Evolutionary conservation across 805 yeast genomes (phyloP), one percentile per base, ranked within the genome.

Genomic region (Peterozyma xylosa): DNA sequence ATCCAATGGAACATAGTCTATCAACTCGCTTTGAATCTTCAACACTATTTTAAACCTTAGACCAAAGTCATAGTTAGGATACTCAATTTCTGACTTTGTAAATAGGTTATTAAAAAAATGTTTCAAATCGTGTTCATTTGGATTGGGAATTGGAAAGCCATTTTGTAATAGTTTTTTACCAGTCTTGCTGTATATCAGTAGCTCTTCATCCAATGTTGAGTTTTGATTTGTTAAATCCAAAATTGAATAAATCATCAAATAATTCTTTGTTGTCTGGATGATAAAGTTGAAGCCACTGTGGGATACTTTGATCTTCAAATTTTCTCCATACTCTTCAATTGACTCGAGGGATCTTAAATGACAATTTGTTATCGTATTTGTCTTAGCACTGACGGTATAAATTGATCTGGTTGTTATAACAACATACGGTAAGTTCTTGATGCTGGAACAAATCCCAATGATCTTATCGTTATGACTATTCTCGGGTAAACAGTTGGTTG

Each of bases 311-410:
- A 76, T 53, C 18, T 59, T 53, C 21, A 52, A 38, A 54, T 79
- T 78, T 9, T 51, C 45, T 1, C 86, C 86, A 58, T 70, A 72
- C 16, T 59, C 59, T 21, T 63, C 59, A 13, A 78, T 46, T 3
- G 80, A 73, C 16, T 63, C 62, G 17, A 53, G 52, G 0, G 73
- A 59, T 43, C 85, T 57, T 6, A 64, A 58, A 50, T 76, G 78
- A 2, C 67, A 66, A 9, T 74, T 70, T 4, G 78, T 58, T 1
- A 80, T 78, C 11, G 73, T 59, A 39, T 69, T 59, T 3, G 76
- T 73, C 47, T 59, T 45, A 18, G 49, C 16, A 33, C 38, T 30
- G 16, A 41, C 16, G 13, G 45, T 35, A 34, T 45, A 45, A 5
- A 45, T 37, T 16, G 42, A 40, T 10, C 42, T 27, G n/a, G 32